phyloP scores from a whole-genome alignment of 148 eudicot species.

The Drosera capensis region DNA sequence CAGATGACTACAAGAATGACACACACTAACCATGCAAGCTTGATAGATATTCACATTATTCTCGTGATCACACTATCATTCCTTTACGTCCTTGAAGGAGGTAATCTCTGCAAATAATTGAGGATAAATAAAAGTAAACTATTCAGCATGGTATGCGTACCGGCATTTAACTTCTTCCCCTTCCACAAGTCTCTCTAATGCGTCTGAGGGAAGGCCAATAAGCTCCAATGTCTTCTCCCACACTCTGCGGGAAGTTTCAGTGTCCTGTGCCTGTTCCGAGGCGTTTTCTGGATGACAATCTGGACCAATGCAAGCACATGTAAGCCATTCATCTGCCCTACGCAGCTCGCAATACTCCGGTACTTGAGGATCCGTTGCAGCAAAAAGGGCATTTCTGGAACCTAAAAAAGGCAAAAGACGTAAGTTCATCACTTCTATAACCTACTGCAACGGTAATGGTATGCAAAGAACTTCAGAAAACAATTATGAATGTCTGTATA shows the following conservation, averaged over 20 bases:
- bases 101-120: no score
- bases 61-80: no score
- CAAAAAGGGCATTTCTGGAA: slow-evolving; percentile 83
- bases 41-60: no score
- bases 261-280: slow-evolving; percentile 80
- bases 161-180: slow-evolving; percentile 62
- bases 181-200: slow-evolving; percentile 69
- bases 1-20: no score
- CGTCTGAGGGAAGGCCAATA: slow-evolving; percentile 68
- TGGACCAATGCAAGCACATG: slow-evolving; percentile 66
- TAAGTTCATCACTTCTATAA: neutral
- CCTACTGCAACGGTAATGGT: neutral
- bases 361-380: slow-evolving; percentile 91
- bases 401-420: slow-evolving; percentile 27
- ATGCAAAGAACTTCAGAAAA: neutral
- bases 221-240: slow-evolving; percentile 92
- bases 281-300: slow-evolving; percentile 92
- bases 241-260: slow-evolving; percentile 44
- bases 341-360: slow-evolving; percentile 71
- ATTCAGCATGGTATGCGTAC: no score
- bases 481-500: neutral
- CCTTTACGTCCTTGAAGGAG: no score
- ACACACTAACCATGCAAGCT: no score
- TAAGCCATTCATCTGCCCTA: slow-evolving; percentile 89
- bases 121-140: no score